Conservation (phyloP, 1,139 yeast genomes). For the Lodderomyces orthopsilosis region DNA sequence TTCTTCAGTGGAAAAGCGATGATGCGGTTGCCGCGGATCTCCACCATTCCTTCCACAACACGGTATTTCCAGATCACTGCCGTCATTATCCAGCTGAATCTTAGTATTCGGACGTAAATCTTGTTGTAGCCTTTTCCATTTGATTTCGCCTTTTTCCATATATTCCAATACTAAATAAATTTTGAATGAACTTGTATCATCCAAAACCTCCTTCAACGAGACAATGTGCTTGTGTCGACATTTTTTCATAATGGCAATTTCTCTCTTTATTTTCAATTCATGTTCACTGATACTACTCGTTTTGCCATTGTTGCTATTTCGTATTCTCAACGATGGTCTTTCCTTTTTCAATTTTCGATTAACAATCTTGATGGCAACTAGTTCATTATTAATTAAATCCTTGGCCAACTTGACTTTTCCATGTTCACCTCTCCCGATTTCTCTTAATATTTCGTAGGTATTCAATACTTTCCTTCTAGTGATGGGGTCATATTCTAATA, state of each 20-base stretch:
- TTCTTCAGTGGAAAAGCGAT: constrained; percentile 18
- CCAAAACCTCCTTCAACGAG: constrained; percentile 80
- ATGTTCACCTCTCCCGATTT: constrained; percentile 94
- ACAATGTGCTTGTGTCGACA: constrained; percentile 92
- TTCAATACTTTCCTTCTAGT: constrained; percentile 81
- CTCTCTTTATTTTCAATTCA: constrained; percentile 78
- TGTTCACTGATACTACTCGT: constrained; percentile 25
- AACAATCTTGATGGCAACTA: constrained; percentile 91
- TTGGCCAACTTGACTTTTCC: constrained; percentile 93
- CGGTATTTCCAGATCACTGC: constrained; percentile 24
- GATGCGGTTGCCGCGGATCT: constrained; percentile 11
- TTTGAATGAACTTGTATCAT: constrained; percentile 79
- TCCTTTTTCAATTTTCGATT: constrained; percentile 63
- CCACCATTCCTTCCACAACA: constrained; percentile 28
- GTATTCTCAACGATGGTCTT: constrained; percentile 53
- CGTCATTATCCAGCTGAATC: constrained; percentile 13
- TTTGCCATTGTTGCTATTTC: constrained; percentile 23
- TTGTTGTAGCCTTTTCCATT: constrained; percentile 60
- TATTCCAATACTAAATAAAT: constrained; percentile 90
- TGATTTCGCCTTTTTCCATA: constrained; percentile 87
- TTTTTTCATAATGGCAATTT: constrained; percentile 94
- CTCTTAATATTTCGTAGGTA: constrained; percentile 83
- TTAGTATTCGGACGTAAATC: constrained; percentile 7
- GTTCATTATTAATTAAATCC: constrained; percentile 64
- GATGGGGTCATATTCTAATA: constrained; percentile 84